These are phyloP conservation scores for Aspergillus ostianus DNA, from an alignment of 495 filamentous ascomycete genomes.

Conservation along the genomic window DNA sequence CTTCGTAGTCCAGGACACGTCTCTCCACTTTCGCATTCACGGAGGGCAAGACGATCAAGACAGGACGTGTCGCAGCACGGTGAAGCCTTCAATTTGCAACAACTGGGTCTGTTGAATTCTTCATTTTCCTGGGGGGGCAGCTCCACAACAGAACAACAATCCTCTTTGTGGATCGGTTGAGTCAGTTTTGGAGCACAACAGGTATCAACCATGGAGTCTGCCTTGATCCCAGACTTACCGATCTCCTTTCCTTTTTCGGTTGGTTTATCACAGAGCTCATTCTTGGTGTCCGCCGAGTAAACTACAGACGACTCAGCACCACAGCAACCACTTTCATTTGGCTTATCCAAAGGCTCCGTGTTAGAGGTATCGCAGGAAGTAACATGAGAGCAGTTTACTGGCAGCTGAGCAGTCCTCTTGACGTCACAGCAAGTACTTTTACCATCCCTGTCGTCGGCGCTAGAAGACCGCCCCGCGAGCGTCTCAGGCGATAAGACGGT, in stretches of 20 bases:
- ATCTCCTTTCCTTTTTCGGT: background rate
- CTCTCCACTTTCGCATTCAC: conserved; percentile 29
- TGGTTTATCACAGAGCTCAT: background rate
- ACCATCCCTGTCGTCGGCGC: no score
- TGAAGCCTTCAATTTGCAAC: conserved; percentile 35
- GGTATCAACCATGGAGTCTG: background rate
- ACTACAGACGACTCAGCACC: no score
- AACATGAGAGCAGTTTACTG: no score
- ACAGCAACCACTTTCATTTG: no score
- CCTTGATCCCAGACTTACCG: background rate
- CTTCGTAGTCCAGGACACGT: conserved; percentile 11
- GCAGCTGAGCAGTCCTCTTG: no score
- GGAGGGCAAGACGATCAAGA: conserved; percentile 47
- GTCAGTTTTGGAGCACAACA: background rate
- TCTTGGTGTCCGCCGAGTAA: no score
- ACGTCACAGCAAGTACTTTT: no score
- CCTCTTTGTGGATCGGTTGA: background rate
- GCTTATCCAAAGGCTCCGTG: no score
- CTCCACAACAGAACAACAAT: background rate
- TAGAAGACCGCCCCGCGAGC: background rate
- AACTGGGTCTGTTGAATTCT: conserved; percentile 18
- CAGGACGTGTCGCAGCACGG: conserved; percentile 44
- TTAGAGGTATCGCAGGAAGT: no score
- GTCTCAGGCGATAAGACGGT: background rate
- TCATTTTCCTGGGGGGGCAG: background rate